These are phyloP conservation scores for Lentinus brumalis DNA, from an alignment of 768 basidiomycete species.

Conservation along the genomic window DNA sequence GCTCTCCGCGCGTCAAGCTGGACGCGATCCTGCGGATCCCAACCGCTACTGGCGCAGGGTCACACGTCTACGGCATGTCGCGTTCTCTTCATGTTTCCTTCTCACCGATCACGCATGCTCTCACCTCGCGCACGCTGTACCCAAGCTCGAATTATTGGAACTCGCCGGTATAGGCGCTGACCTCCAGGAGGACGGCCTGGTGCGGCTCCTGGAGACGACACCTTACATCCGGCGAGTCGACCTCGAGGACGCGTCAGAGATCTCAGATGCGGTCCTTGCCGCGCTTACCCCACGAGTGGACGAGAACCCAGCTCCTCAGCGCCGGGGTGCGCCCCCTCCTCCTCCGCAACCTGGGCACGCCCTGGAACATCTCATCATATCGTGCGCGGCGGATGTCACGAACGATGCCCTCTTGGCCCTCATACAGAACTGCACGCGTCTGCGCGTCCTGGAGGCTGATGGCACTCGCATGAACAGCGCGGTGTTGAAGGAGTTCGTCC, in stretches of 20 bases:
- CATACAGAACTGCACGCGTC: conserved; percentile 59
- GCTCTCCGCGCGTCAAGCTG: conserved; percentile 64
- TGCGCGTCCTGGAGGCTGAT: conserved; percentile 76
- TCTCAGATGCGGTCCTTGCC: conserved; percentile 72
- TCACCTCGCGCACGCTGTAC: conserved; percentile 69
- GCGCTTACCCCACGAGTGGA: conserved; percentile 54
- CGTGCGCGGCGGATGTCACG: conserved; percentile 63
- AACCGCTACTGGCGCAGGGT: conserved; percentile 57
- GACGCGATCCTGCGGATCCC: conserved; percentile 55
- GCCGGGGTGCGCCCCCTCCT: conserved; percentile 20
- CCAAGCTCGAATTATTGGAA: conserved; percentile 76
- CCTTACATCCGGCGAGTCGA: conserved; percentile 76
- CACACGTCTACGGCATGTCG: conserved; percentile 72
- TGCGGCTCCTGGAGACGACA: conserved; percentile 67
- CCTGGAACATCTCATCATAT: conserved; percentile 73
- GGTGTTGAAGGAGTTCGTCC: conserved; percentile 70
- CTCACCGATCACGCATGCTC: conserved; percentile 78
- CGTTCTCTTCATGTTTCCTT: conserved; percentile 66
- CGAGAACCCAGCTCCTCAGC: conserved; percentile 20
- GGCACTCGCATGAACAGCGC: conserved; percentile 68
- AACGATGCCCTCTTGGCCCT: conserved; percentile 66
- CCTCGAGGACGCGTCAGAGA: conserved; percentile 78
- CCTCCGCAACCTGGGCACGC: conserved; percentile 58
- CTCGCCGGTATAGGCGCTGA: conserved; percentile 73
- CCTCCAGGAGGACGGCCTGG: conserved; percentile 72